A percentile compares a stretch with the other conserved stretches of the same genome.
Evolutionary conservation across 2,329 filamentous ascomycete species (phyloP).

Genomic region (Paracorniculantispora psalliotae): DNA sequence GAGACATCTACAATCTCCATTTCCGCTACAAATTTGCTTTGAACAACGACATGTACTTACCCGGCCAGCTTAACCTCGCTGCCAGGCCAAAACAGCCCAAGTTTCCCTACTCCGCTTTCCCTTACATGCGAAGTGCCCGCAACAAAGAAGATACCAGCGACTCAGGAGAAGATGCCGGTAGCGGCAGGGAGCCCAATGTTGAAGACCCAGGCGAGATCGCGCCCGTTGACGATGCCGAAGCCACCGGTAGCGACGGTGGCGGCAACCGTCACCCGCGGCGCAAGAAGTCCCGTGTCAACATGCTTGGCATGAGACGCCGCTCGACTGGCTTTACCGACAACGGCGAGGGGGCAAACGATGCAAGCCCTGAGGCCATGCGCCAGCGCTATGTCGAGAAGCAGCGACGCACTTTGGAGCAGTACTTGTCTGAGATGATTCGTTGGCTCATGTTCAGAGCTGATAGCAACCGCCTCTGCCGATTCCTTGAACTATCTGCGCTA

Average conservation of each 20-base stretch:
- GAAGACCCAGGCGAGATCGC: slow-evolving; percentile 43
- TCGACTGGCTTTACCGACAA: slow-evolving; percentile 46
- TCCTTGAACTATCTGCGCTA: slow-evolving; percentile 88
- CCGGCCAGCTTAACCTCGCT: slow-evolving; percentile 60
- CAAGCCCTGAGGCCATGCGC: slow-evolving; percentile 47
- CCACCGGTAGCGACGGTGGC: slow-evolving; percentile 30
- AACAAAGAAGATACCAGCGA: slow-evolving; percentile 76
- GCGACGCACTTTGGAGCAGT: slow-evolving; percentile 79
- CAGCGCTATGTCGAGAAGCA: slow-evolving; percentile 74
- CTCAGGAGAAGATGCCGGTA: slow-evolving; percentile 55
- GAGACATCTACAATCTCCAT: slow-evolving; percentile 89
- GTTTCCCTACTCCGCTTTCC: slow-evolving; percentile 85
- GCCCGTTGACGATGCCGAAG: slow-evolving; percentile 60
- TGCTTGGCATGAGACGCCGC: slow-evolving; percentile 50
- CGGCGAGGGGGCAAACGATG: slow-evolving; percentile 31
- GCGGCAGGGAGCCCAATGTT: slow-evolving; percentile 26
- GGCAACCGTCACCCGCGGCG: slow-evolving; percentile 30
- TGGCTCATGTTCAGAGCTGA: slow-evolving; percentile 97
- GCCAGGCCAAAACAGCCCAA: slow-evolving; percentile 75
- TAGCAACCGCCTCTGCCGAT: slow-evolving; percentile 92
- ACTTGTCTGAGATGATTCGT: slow-evolving; percentile 87
- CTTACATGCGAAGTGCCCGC: slow-evolving; percentile 77
- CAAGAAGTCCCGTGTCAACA: slow-evolving; percentile 48
- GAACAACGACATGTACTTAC: slow-evolving; percentile 76
- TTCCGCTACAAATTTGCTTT: slow-evolving; percentile 86